These are phyloP conservation scores for Trichoderma semiorbis DNA, from an alignment of 2,329 filamentous ascomycete genomes.

Conservation along the genomic window DNA sequence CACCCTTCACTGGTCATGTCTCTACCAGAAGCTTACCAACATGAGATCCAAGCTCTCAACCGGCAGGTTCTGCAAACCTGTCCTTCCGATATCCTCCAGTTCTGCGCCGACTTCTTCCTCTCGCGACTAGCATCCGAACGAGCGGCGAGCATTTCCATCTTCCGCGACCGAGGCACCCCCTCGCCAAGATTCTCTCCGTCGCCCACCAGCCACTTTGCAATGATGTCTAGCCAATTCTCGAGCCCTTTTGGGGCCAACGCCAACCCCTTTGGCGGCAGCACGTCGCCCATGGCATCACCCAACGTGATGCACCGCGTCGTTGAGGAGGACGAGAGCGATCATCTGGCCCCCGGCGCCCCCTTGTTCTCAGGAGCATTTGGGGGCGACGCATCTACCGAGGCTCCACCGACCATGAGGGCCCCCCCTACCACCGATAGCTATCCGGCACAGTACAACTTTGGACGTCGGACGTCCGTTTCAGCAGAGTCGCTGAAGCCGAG, in stretches of 20 bases:
- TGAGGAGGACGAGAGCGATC: slow-evolving; percentile 77
- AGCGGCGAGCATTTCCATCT: slow-evolving; percentile 28
- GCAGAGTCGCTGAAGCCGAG: slow-evolving; percentile 93
- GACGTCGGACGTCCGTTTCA: slow-evolving; percentile 90
- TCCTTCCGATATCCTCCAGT: slow-evolving; percentile 64
- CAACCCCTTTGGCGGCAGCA: slow-evolving; percentile 71
- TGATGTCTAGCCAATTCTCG: slow-evolving; percentile 75
- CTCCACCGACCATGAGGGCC: slow-evolving; percentile 45
- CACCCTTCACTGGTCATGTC: slow-evolving; percentile 33
- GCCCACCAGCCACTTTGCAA: slow-evolving; percentile 21
- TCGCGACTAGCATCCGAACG: slow-evolving; percentile 64
- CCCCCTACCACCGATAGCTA: slow-evolving; percentile 64
- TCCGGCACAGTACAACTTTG: slow-evolving; percentile 90
- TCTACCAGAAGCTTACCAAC: slow-evolving; percentile 54
- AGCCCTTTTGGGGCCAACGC: slow-evolving; percentile 64
- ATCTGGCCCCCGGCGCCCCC: slow-evolving; percentile 55
- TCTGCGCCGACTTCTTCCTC: slow-evolving; percentile 66
- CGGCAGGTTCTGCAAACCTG: slow-evolving; percentile 56
- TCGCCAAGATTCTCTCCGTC: slow-evolving; percentile 9
- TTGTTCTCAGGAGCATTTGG: slow-evolving; percentile 53
- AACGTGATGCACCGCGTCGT: slow-evolving; percentile 55
- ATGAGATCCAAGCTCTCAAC: slow-evolving; percentile 62
- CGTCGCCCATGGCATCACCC: slow-evolving; percentile 33
- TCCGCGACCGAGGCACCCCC: slow-evolving; percentile 9
- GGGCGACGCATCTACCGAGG: slow-evolving; percentile 46